Base-by-base conservation (phyloP, 306 rosid species). In the Cicer pinnatifidum region DNA sequence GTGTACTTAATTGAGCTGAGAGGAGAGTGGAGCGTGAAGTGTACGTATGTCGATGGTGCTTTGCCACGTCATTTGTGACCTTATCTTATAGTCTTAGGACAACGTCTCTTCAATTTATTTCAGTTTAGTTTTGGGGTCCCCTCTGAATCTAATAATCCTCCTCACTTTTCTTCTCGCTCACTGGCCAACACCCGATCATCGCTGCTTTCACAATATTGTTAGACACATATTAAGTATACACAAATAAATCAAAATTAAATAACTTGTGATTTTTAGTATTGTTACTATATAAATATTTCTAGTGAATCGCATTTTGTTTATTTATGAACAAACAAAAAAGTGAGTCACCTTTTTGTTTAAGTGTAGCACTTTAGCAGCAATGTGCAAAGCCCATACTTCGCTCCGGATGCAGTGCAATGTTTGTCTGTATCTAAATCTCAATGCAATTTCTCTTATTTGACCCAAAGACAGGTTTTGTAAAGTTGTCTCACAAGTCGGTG, bases 21-120 rank as follows among this genome's bases (percentile, higher is more conserved):
- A 59, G 17, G 43, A 53, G n/a, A 53, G 2, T 19, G 61, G 15
- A 12, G 6, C 52, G 12, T 47, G 7, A 57, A 56, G 11, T 59
- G 43, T 28, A 11, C 35, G 35, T 28, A 28, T 28, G 35, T 28
- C 35, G 65, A 59, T 1, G 19, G 0, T 33, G n/a, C 11, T 59
- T 33, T 2, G 66, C 66, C 66, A 59, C 44, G 43, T 59, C 66
- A 59, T 59, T 35, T 59, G 1, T 59, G 7, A 12, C 65, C 65
- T 11, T 58, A 58, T 57, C 62, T 20, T 48, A 48, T 15, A 28
- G 35, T 28, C 33, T 23, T 23, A 23, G 33, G 33, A 23, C 33
- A 23, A 23, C 33, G 35, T 28, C 35, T 28, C 5, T 28, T 28
- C 35, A 28, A 28, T 28, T 28, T 3, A 28, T 28, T 28, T 28